A percentile compares a stretch with the other conserved stretches of the same genome.
Conservation (phyloP, 257 asterid species). For the Nicotiana noctiflora region DNA sequence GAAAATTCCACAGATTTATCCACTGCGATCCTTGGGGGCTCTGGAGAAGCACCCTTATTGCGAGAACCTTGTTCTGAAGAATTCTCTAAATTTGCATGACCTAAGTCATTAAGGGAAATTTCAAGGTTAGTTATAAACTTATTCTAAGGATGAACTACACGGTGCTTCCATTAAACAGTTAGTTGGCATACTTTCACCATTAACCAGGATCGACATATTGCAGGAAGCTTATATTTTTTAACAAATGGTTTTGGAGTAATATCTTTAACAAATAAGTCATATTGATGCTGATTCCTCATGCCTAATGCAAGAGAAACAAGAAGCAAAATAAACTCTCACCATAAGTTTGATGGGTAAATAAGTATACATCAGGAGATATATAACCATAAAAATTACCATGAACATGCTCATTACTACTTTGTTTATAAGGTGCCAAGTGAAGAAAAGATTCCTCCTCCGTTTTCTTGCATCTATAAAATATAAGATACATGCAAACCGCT, state of each 20-base stretch:
- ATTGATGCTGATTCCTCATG: neutral
- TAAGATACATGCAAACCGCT: conserved; percentile 38
- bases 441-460: conserved; percentile 17
- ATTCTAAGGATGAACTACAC: neutral
- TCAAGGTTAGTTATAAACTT: neutral
- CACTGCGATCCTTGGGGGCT: conserved; percentile 52
- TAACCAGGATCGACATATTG: neutral
- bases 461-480: conserved; percentile 34
- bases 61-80: conserved; percentile 33
- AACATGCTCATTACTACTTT: conserved; percentile 14
- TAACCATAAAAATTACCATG: conserved; percentile 27
- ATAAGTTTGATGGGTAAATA: neutral
- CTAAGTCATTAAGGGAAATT: too few species aligned
- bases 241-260: neutral
- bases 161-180: neutral
- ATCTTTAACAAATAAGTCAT: neutral
- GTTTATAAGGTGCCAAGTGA: conserved; percentile 14
- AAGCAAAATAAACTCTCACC: neutral
- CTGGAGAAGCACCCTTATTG: conserved; percentile 28
- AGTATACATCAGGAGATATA: neutral
- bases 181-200: neutral
- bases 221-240: neutral
- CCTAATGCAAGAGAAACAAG: neutral
- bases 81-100: conserved; percentile 22
- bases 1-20: conserved; percentile 76